Evolutionary conservation across 73 alveolate species (phyloP), one percentile per base, ranked within the genome.

Genomic region (Paramecium tetraurelia): DNA sequence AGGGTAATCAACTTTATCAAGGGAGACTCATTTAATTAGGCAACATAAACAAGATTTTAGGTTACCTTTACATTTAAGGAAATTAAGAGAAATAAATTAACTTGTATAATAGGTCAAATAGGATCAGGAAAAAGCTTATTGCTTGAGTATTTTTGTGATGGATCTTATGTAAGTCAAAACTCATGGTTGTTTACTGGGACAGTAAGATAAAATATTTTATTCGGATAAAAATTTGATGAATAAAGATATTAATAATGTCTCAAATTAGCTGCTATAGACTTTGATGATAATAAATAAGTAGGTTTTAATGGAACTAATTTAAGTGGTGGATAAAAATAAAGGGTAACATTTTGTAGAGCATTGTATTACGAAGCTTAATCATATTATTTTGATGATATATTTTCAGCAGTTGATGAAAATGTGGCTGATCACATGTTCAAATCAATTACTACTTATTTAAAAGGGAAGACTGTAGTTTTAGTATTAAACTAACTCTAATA

Each of bases 251-350:
- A 44, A 24, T 29, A 2, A 44, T 43, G 76, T 43, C 33, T 80
- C 4, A 80, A 27, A 44, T 33, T 27, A 31, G 90, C 90, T 43
- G 90, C 72, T 11, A 80, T 80, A 40, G 90, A 80, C 20, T 80
- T 80, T 80, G 90, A 80, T 80, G 90, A 70, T 43, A 59, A 69
- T 27, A 86, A 71, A 71, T 93, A 86, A 57, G 71, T 92, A 11
- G 97, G 93, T 7, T 92, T 90, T 31, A 69, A 86, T 85, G 97
- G 94, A 58, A 84, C 93, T 0, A 94, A 92, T 18, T 72, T 94
- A 71, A 72, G 93, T 75, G 96, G 96, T 59, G 94, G 94, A 4
- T 48, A 89, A 40, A 63, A 48, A 22, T 48, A 36, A 41, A 89
- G 94, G 24, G 41, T 89, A 41, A 22, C 94, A 44, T 89, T 89